Conservation (phyloP, 345 rosid species). For the Jatropha curcas region DNA sequence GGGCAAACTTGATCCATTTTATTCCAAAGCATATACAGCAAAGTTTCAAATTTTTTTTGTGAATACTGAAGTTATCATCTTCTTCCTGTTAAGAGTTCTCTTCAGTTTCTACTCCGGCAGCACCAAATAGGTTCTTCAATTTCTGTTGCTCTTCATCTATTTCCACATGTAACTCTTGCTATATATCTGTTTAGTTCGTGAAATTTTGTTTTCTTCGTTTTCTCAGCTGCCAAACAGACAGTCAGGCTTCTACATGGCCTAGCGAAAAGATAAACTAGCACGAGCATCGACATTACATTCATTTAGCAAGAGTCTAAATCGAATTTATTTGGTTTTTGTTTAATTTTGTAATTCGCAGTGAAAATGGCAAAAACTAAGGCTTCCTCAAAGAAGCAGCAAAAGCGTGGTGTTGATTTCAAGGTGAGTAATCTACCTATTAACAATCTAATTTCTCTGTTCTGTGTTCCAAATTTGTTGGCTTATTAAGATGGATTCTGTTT, state of each 20-base stretch:
- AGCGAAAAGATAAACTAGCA: not conserved
- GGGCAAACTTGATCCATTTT: not conserved
- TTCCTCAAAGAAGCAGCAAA: conserved; percentile 75
- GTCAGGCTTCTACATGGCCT: no score
- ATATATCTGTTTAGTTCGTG: not conserved
- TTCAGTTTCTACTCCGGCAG: no score
- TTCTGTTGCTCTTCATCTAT: not conserved
- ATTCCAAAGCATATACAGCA: not conserved
- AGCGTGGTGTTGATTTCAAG: conserved; percentile 83
- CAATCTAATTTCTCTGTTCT: not conserved
- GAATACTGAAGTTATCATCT: no score
- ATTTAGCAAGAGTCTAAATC: no score
- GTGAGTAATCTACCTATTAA: conserved; percentile 27
- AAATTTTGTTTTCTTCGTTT: not conserved
- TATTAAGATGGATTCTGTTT: not conserved
- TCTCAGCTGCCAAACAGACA: not conserved
- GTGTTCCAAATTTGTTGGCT: not conserved
- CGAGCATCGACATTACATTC: no score
- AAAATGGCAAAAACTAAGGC: conserved; percentile 65
- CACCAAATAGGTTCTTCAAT: not conserved
- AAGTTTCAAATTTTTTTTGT: not conserved
- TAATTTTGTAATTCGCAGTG: not conserved
- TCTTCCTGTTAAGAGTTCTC: no score
- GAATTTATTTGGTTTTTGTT: not conserved
- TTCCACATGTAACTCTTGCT: no score